phyloP scores from a whole-genome alignment of 768 basidiomycete genomes.

The Mycena polygramma region DNA sequence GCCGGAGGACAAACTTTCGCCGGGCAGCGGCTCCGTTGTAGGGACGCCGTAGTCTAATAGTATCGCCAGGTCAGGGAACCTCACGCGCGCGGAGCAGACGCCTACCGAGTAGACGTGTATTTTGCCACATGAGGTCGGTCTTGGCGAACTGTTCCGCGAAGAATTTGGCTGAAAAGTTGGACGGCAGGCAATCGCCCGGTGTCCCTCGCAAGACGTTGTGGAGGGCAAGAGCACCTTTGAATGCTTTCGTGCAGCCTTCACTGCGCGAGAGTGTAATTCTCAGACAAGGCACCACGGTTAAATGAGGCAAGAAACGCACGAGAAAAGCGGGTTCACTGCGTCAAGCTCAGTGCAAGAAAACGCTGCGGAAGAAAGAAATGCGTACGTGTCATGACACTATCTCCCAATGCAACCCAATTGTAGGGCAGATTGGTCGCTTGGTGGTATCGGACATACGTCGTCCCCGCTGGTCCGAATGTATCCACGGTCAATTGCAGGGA shows the following conservation, averaged over 20 bases:
- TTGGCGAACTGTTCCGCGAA: constrained; percentile 35
- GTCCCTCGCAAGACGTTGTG: constrained; percentile 21
- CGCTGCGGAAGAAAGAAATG: no score
- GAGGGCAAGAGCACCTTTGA: constrained; percentile 19
- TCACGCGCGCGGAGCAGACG: neutral
- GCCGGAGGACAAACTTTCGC: constrained; percentile 31
- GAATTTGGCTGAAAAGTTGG: constrained; percentile 33
- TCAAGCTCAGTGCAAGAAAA: neutral
- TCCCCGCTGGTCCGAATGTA: constrained; percentile 35
- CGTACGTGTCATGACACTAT: constrained; percentile 46
- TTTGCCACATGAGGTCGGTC: constrained; percentile 28
- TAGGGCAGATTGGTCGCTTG: constrained; percentile 42
- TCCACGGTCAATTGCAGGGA: neutral
- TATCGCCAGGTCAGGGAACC: neutral
- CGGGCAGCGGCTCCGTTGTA: constrained; percentile 33
- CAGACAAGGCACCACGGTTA: no score
- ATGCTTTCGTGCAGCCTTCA: constrained; percentile 32
- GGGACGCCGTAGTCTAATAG: constrained; percentile 34
- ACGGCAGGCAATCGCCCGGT: constrained; percentile 12
- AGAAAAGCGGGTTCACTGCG: constrained; percentile 33
- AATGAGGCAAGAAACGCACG: constrained; percentile 8
- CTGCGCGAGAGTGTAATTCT: neutral
- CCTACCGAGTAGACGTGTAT: constrained; percentile 29
- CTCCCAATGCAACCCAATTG: constrained; percentile 52
- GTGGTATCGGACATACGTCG: constrained; percentile 46